A percentile compares a stretch with the other conserved stretches of the same genome.
phyloP scores from a whole-genome alignment of 1,139 yeast species.

The Saccharomycopsis hybrid region DNA sequence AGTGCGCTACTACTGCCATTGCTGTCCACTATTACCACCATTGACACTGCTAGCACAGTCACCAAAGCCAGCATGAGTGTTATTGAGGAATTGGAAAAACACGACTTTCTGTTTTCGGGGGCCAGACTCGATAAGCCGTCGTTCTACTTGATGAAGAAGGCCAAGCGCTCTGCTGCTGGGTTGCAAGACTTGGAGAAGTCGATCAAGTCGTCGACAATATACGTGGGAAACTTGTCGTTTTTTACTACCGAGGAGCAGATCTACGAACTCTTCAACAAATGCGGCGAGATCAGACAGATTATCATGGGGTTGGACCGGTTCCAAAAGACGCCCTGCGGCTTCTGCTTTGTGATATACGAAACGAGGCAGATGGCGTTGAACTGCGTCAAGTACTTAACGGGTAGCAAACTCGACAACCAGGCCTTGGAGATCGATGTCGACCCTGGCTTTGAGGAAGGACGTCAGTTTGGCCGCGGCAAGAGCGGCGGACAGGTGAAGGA shows the following conservation, averaged over 20 bases:
- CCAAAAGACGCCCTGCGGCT: slow-evolving; percentile 90
- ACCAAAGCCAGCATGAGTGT: slow-evolving; percentile 7
- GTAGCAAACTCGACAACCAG: slow-evolving; percentile 77
- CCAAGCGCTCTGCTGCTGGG: slow-evolving; percentile 42
- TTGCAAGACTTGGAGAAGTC: slow-evolving; percentile 56
- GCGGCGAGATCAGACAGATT: slow-evolving; percentile 71
- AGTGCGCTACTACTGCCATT: too few relatives aligned
- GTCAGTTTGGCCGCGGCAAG: slow-evolving; percentile 90
- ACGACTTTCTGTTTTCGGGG: slow-evolving; percentile 33
- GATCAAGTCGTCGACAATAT: slow-evolving; percentile 64
- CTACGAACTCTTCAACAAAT: slow-evolving; percentile 72
- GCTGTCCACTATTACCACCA: too few relatives aligned
- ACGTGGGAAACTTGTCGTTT: slow-evolving; percentile 81
- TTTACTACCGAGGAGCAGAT: slow-evolving; percentile 93
- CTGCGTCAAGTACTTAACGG: slow-evolving; percentile 74
- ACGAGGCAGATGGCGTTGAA: slow-evolving; percentile 64
- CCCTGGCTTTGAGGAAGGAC: slow-evolving; percentile 90
- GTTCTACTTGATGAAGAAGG: slow-evolving; percentile 66
- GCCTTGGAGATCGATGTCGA: slow-evolving; percentile 79
- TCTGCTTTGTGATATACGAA: slow-evolving; percentile 80
- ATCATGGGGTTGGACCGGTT: slow-evolving; percentile 92
- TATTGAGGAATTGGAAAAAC: slow-evolving; percentile 13
- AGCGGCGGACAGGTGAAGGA: slow-evolving; percentile 81
- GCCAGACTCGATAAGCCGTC: slow-evolving; percentile 75
- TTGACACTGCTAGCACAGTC: too few relatives aligned